phyloP scores from a whole-genome alignment of 495 filamentous ascomycete species.

The Hypoxylon fuscum region DNA sequence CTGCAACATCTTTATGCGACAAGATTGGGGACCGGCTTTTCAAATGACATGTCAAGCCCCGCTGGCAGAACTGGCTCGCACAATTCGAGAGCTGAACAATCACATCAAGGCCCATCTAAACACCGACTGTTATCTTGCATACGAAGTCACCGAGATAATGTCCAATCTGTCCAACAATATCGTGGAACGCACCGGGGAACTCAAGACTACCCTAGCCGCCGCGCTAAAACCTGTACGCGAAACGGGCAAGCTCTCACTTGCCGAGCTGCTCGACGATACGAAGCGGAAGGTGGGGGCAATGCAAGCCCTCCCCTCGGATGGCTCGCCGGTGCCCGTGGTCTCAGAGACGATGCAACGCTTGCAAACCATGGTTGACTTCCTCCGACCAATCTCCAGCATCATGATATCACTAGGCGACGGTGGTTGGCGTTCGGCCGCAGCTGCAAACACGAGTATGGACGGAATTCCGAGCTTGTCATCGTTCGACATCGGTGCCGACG shows the following conservation, averaged over 20 bases:
- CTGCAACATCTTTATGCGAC: constrained; percentile 79
- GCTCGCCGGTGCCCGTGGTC: constrained; percentile 78
- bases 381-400: constrained; percentile 86
- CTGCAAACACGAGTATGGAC: constrained; percentile 62
- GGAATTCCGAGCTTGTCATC: constrained; percentile 74
- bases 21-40: constrained; percentile 82
- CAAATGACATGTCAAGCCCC: constrained; percentile 78
- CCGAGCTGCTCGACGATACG: constrained; percentile 87
- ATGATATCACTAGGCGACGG: constrained; percentile 92
- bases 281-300: constrained; percentile 70
- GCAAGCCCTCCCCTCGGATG: constrained; percentile 78
- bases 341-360: constrained; percentile 87
- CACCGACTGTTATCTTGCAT: constrained; percentile 95
- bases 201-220: constrained; percentile 83
- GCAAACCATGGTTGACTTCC: constrained; percentile 85
- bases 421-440: constrained; percentile 74
- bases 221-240: constrained; percentile 89
- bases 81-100: constrained; percentile 85
- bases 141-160: constrained; percentile 94
- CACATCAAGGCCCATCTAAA: constrained; percentile 86
- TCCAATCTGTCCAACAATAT: constrained; percentile 80
- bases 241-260: constrained; percentile 86
- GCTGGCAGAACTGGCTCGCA: constrained; percentile 83
- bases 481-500: constrained; percentile 91
- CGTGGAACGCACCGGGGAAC: constrained; percentile 82